Percentiles rank a stretch among this genome's conserved stretches.
Conservation (phyloP, 805 yeast species). For the Saturnispora gosingensis region DNA sequence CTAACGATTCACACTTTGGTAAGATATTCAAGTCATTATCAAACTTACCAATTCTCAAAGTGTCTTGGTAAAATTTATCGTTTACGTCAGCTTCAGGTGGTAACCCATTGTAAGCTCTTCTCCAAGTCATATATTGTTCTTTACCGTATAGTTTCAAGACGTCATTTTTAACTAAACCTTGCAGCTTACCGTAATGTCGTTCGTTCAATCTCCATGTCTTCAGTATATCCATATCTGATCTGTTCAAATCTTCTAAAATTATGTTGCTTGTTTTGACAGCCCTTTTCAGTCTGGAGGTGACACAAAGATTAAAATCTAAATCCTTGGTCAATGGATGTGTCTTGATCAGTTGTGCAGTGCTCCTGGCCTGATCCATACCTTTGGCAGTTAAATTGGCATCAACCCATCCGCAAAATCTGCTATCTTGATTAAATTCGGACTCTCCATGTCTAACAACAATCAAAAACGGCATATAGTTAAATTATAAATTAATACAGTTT, state of each 20-base stretch:
- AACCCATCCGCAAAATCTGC: slow-evolving; percentile 80
- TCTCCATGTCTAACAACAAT: slow-evolving; percentile 75
- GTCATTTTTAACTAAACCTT: slow-evolving; percentile 65
- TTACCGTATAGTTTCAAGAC: slow-evolving; percentile 58
- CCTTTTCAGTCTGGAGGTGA: slow-evolving; percentile 63
- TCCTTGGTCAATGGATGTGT: slow-evolving; percentile 42
- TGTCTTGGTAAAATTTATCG: slow-evolving; percentile 31
- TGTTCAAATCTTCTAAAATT: slow-evolving; percentile 47
- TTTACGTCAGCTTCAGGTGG: slow-evolving; percentile 41
- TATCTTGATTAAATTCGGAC: slow-evolving; percentile 67
- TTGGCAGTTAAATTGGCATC: slow-evolving; percentile 60
- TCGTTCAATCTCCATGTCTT: slow-evolving; percentile 78
- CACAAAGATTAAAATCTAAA: slow-evolving; percentile 13
- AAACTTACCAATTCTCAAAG: slow-evolving; percentile 10
- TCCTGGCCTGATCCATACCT: slow-evolving; percentile 59
- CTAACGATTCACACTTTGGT: slow-evolving; percentile 66
- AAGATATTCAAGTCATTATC: slow-evolving; percentile 30
- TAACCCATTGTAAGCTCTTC: slow-evolving; percentile 70
- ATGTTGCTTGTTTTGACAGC: slow-evolving; percentile 69
- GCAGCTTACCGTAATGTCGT: slow-evolving; percentile 77
- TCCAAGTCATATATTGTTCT: slow-evolving; percentile 66
- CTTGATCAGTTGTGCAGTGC: slow-evolving; percentile 47
- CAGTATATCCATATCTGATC: slow-evolving; percentile 39
- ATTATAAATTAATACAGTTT: too few species aligned
- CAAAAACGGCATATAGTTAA: slow-evolving; percentile 21